These are phyloP conservation scores for Wickerhamomyces sp. DNA, from an alignment of 1,139 yeast species.

Conservation along the genomic window DNA sequence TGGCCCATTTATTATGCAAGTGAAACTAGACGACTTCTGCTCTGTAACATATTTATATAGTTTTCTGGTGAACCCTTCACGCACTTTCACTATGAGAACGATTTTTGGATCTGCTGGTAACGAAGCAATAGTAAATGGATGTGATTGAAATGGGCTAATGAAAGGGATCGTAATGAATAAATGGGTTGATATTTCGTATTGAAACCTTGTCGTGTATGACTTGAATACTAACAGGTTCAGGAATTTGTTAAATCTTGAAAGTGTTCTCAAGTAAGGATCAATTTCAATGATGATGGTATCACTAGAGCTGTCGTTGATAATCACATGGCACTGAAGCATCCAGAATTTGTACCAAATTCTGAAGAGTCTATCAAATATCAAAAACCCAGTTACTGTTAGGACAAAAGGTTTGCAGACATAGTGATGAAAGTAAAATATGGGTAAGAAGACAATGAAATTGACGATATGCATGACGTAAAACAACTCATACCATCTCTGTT, in stretches of 20 bases:
- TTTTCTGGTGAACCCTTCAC: conserved; percentile 19
- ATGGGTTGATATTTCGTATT: conserved; percentile 20
- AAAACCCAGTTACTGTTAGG: conserved; percentile 8
- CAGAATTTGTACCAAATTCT: conserved; percentile 14
- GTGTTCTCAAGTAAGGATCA: conserved; percentile 4
- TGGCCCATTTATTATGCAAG: conserved; percentile 24
- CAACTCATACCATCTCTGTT: conserved; percentile 16
- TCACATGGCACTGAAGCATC: conserved; percentile 12
- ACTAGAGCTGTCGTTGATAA: conserved; percentile 2
- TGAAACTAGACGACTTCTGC: conserved; percentile 6
- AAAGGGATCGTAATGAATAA: conserved; percentile 21
- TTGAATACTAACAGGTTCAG: conserved; percentile 8
- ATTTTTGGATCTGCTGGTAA: conserved; percentile 10
- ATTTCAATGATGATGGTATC: conserved; percentile 11
- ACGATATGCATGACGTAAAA: conserved; percentile 20
- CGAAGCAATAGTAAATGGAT: conserved; percentile 25
- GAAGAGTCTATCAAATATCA: conserved; percentile 16
- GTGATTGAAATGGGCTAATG: conserved; percentile 17
- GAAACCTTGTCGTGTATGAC: conserved; percentile 7
- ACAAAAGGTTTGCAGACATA: conserved; percentile 22
- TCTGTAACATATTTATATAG: conserved; percentile 7
- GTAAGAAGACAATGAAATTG: conserved; percentile 17
- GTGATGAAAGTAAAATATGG: conserved; percentile 22
- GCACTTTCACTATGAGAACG: conserved; percentile 16
- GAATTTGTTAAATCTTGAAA: conserved; percentile 1